Base-by-base conservation (phyloP, 352 stramenopile species). In the Phytophthora ramorum region DNA sequence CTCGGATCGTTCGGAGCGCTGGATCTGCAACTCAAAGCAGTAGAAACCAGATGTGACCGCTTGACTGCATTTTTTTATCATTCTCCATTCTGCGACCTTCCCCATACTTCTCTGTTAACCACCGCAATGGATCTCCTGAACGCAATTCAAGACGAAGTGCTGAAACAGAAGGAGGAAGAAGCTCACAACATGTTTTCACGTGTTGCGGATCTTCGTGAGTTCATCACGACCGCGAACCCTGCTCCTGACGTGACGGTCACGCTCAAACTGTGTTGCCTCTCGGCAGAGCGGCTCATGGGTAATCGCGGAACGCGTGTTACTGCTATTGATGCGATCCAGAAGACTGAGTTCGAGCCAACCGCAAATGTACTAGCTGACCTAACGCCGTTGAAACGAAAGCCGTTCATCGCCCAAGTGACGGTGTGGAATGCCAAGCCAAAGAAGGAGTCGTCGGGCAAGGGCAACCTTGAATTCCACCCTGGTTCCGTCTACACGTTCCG, bases 231-330 rank as follows among this genome's bases (percentile, higher is more conserved):
- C n/a, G 20, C 44, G 7, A 28, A 47, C 3, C 56, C 56, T 14
- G n/a, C 14, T 8, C 3, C 34, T 7, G 56, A 63, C 13, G 56
- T 56, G 14, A 49, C 2, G 4, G 56, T 57, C 3, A 51, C 55
- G 4, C 14, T 48, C 8, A 56, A 57, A 26, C 12, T 64, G 45
- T 44, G 12, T 7, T 64, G 46, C 14, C 10, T 56, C 9, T 19
- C 17, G 3, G n/a, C 37, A 2, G 46, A 64, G 24, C 57, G 57
- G 2, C 9, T 64, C 0, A 52, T 51, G 0, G 47, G 35, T 19
- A 28, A 12, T 20, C 22, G 24, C 1, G 57, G 55, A 10, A 55
- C 45, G 28, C 24, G 54, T 28, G 54, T 63, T 7, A 54, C 54
- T 1, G 10, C 20, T 4, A 28, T 54, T 2, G 54, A 63, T 13